Evolutionary conservation across 2,329 filamentous ascomycete genomes (phyloP).

Genomic region (Cordyceps tenuipes): DNA sequence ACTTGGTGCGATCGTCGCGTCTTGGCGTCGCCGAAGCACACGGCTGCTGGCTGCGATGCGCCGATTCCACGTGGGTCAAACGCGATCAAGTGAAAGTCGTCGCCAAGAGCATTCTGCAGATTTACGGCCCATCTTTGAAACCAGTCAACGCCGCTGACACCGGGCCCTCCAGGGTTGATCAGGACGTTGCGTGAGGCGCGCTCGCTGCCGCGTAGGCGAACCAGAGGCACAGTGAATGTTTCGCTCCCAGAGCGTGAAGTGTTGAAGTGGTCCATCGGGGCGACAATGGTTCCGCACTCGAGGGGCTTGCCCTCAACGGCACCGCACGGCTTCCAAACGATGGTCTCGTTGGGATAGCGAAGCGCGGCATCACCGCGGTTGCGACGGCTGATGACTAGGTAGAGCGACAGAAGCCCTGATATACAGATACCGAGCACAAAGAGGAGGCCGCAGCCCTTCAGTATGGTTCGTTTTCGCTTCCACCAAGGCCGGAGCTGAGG

Average conservation of each 20-base stretch:
- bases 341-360: constrained; percentile 26
- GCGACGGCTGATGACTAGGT: background rate
- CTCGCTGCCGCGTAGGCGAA: constrained; percentile 31
- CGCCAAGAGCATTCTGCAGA: background rate
- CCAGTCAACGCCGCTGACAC: constrained; percentile 7
- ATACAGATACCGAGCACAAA: background rate
- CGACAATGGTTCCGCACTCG: constrained; percentile 34
- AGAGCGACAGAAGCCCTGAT: background rate
- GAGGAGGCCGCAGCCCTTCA: background rate
- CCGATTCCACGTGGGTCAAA: constrained; percentile 40
- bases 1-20: constrained; percentile 22
- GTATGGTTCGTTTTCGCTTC: background rate
- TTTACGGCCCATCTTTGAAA: background rate
- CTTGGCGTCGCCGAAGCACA: constrained; percentile 30
- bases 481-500: background rate
- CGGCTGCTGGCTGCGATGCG: constrained; percentile 22
- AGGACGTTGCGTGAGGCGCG: constrained; percentile 35
- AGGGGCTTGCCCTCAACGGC: constrained; percentile 25
- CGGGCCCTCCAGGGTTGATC: constrained; percentile 39
- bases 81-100: constrained; percentile 24
- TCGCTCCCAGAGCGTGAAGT: constrained; percentile 23
- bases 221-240: constrained; percentile 35
- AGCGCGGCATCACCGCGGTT: background rate
- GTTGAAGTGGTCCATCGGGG: constrained; percentile 40
- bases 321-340: constrained; percentile 33